Base-by-base conservation (phyloP, 2,329 filamentous ascomycete species). In the Cercospora berteroae region DNA sequence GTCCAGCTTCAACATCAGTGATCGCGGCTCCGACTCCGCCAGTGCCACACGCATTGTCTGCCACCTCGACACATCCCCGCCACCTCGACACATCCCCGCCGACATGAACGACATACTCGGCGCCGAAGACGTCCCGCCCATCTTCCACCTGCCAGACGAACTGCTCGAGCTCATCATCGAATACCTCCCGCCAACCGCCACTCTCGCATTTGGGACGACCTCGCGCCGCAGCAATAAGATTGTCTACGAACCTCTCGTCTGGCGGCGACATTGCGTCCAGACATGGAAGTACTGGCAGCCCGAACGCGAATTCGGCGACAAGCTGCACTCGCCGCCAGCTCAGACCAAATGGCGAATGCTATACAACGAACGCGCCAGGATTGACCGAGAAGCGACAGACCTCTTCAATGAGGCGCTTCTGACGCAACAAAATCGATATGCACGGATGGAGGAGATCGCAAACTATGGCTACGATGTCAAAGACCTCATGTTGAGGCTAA, bases 391-490 rank as follows among this genome's bases (percentile, higher is more conserved):
- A 27, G 79, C 79, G 8, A 63, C 69, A 25, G 61, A 73, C 4
- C 67, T 79, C 7, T 81, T 98, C 65, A 83, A 94, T 69, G 84
- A 82, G 31, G 88, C 97, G 66, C 82, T 98, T 63, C 78, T 82
- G n/a, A 88, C 86, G 33, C 91, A 93, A 77, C 85, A 88, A 39
- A 84, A 87, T 63, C 89, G 93, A 20, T 85, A 93, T 65, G 83
- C 85, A 64, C 89, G 89, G 74, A 89, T 93, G 69, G 87, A 90
- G 73, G 81, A 85, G 60, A 90, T 98, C 69, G 88, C 91, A 63
- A 81, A 83, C 29, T 84, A 89, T 74, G 93, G 93, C 0, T 94
- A 94, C 75, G 93, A 98, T 81, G 91, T 90, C 56, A 97, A 97
- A 78, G 94, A 97, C 77, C 63, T 77, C 13, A 89, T 89, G 64